Evolutionary conservation across 2,329 filamentous ascomycete genomes (phyloP).

Genomic region (Atkinsonella hypoxylon): DNA sequence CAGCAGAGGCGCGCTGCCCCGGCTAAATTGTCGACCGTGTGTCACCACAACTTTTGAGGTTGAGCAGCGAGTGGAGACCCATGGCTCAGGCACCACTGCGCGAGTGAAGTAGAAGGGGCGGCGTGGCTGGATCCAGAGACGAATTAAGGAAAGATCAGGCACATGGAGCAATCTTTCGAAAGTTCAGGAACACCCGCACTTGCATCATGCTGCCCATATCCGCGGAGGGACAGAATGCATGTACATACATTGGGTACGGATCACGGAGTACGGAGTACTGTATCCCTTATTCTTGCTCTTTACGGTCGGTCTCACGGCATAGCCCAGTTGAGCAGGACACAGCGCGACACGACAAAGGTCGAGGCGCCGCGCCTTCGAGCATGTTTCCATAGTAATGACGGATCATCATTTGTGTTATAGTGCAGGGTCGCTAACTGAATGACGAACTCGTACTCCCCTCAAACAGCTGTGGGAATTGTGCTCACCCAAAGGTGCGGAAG

Average conservation of each 20-base stretch:
- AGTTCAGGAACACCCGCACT: slow-evolving; percentile 4
- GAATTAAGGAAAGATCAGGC: slow-evolving; percentile 5
- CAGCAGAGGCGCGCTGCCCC: too few relatives aligned
- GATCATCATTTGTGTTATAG: too few relatives aligned
- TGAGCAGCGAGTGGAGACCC: not conserved
- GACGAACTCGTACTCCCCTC: not conserved
- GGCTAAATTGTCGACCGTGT: too few relatives aligned
- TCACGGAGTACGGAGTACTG: not conserved
- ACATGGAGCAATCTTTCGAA: not conserved
- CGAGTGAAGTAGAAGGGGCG: not conserved
- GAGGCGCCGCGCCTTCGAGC: not conserved
- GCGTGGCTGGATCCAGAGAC: slow-evolving; percentile 1
- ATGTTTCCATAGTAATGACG: not conserved
- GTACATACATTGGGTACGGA: too few relatives aligned
- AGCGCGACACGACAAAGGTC: not conserved
- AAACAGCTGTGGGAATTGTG: too few relatives aligned
- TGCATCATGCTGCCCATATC: not conserved
- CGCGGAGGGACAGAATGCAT: not conserved
- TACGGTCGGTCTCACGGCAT: too few relatives aligned
- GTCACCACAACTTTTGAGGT: too few relatives aligned
- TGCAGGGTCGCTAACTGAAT: not conserved
- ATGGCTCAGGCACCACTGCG: slow-evolving; percentile 3
- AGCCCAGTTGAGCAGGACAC: not conserved
- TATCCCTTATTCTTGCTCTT: not conserved
- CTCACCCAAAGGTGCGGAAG: not conserved